Base-by-base conservation (phyloP, 2,329 filamentous ascomycete genomes). In the Scortechinia acanthostroma region DNA sequence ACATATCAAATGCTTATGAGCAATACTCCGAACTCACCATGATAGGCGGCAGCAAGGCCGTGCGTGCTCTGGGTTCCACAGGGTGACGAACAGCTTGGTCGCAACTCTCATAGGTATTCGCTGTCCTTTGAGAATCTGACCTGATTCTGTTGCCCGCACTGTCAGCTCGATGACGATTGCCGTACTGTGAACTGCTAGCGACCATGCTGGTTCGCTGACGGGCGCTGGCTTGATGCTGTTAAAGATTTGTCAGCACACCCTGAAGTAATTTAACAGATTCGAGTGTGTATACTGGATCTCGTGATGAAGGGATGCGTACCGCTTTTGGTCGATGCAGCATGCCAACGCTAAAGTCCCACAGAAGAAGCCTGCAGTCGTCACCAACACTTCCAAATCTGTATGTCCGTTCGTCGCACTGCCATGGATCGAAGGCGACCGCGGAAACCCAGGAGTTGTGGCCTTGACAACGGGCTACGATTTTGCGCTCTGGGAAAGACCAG, bases 271-370 rank as follows among this genome's bases (percentile, higher is more conserved):
- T 43, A 28, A 42, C 43, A 40, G 45, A 30, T 30, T 2, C 40
- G 20, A 46, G 43, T 44, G 43, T 21, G 46, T 30, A 40, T 21
- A 30, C 44, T 51, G 53, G 48, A 50, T 50, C n/a, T n/a, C n/a
- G n/a, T n/a, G n/a, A n/a, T n/a, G n/a, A n/a, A 52, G 55, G 22
- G 49, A 43, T 44, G 76, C 86, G 58, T 69, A 90, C 86, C 53
- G 80, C 84, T 66, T 91, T 91, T 17, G 93, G 91, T 48, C 91
- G 78, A 63, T 94, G 88, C 55, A 98, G 73, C 91, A 97, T 97
- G 54, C 90, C 90, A 35, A 95, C 89, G 52, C 85, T 95, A 61
- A 98, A 98, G 68, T 98, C 93, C 93, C 93, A 98, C 13, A 98
- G 70, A 48, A 95, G 79, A 16, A 98, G 70, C 47, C 90, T 77